These are phyloP conservation scores for Globisporangium cylindrosporum DNA, from an alignment of 352 stramenopile genomes.

Conservation along the genomic window DNA sequence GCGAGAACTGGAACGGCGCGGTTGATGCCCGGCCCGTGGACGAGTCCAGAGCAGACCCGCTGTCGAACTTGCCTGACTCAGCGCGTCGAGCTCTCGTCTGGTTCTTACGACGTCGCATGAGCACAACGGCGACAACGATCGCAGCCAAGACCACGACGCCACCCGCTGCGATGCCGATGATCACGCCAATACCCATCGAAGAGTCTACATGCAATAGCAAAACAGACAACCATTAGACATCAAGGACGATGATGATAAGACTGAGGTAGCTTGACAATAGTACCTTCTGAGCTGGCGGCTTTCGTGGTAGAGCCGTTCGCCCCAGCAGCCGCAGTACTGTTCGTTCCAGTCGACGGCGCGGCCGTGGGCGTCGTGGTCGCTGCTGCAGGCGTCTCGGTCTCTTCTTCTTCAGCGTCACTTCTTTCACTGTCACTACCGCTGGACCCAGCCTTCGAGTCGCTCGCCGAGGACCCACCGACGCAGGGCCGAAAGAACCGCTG, in stretches of 20 bases:
- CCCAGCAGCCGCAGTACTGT: background rate
- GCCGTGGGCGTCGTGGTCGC: background rate
- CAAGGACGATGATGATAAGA: too few relatives aligned
- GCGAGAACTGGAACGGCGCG: slow-evolving; percentile 1
- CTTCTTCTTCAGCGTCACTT: background rate
- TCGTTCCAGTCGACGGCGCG: background rate
- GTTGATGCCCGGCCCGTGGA: background rate
- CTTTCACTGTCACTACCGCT: background rate
- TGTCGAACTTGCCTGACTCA: background rate
- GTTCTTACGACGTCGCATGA: background rate
- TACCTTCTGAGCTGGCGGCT: background rate
- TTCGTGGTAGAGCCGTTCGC: background rate
- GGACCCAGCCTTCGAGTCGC: background rate
- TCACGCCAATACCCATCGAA: background rate
- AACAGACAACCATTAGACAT: background rate
- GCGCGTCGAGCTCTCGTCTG: background rate
- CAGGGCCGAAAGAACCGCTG: background rate
- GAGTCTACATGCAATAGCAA: background rate
- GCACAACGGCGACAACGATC: background rate
- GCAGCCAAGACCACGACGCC: background rate
- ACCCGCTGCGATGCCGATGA: background rate
- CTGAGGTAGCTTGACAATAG: too few relatives aligned
- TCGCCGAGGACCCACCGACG: background rate
- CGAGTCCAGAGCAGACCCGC: background rate
- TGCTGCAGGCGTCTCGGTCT: background rate